These are phyloP conservation scores for Bolboschoenoplectus hybrid DNA, from an alignment of 202 grass and related monocot species.

Conservation along the genomic window DNA sequence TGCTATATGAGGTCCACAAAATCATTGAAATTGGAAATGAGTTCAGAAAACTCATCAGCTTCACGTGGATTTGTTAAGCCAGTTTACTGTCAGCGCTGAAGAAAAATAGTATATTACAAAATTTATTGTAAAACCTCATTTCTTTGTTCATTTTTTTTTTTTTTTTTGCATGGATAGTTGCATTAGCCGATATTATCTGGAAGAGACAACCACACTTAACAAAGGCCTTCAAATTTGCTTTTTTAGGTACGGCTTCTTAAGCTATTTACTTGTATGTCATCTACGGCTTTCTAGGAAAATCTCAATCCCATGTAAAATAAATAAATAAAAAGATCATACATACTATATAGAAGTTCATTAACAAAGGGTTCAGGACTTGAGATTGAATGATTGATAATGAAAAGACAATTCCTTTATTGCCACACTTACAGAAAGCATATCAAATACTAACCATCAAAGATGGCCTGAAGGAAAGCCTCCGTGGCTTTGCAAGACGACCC, in stretches of 20 bases:
- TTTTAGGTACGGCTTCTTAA: not conserved
- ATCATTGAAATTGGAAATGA: not conserved
- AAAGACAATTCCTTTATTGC: not conserved
- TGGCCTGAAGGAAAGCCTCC: constrained; percentile 26
- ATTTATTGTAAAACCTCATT: not conserved
- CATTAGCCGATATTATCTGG: not conserved
- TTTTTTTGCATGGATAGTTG: not conserved
- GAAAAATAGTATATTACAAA: not conserved
- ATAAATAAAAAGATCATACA: too few relatives aligned
- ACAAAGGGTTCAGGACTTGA: not conserved
- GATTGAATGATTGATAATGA: not conserved
- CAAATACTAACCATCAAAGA: constrained; percentile 25
- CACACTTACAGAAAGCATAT: not conserved
- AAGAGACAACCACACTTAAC: not conserved
- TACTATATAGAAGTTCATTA: not conserved
- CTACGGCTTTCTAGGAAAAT: not conserved
- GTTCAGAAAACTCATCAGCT: not conserved
- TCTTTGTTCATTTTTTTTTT: not conserved
- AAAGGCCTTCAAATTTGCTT: not conserved
- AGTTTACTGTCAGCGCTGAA: not conserved
- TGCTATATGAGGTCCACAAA: not conserved
- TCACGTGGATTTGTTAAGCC: not conserved
- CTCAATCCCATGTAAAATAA: not conserved
- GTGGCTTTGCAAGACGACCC: constrained; percentile 36
- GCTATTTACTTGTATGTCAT: not conserved